Evolutionary conservation across 1,139 yeast species (phyloP).

Genomic region (Blastobotrys malaysiensis): DNA sequence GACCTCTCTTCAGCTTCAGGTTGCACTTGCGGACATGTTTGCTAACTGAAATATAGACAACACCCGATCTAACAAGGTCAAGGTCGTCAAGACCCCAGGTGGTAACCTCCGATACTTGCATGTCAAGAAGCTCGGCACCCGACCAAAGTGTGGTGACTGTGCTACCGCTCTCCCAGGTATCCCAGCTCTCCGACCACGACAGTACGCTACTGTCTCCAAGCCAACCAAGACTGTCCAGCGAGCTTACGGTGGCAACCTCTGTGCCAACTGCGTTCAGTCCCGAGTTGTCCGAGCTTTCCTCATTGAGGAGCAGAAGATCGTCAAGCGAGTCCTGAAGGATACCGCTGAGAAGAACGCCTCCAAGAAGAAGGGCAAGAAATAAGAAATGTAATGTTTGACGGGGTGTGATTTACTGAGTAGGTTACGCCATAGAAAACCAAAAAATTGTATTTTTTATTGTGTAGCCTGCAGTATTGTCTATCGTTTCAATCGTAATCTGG

Average conservation of each 20-base stretch:
- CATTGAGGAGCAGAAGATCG: constrained; percentile 99
- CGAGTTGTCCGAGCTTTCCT: constrained; percentile 99
- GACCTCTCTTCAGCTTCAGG: neutral
- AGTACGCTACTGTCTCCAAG: constrained; percentile 90
- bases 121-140: constrained; percentile 88
- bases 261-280: constrained; percentile 98
- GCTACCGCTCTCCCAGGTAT: constrained; percentile 83
- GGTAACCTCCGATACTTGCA: constrained; percentile 97
- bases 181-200: constrained; percentile 95
- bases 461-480: neutral
- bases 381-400: constrained; percentile 7
- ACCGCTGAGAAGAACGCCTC: constrained; percentile 64
- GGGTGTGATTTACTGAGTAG: neutral
- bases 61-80: constrained; percentile 98
- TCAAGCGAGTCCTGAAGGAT: constrained; percentile 97
- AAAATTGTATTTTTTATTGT: constrained; percentile 1
- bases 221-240: constrained; percentile 98
- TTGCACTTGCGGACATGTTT: neutral
- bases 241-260: constrained; percentile 99
- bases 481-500: neutral
- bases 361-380: constrained; percentile 33
- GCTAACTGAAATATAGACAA: constrained; percentile 46
- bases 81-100: constrained; percentile 99
- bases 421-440: neutral
- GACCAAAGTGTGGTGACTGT: constrained; percentile 99